These are phyloP conservation scores for Lagenidium giganteum DNA, from an alignment of 352 stramenopile species.

Conservation along the genomic window DNA sequence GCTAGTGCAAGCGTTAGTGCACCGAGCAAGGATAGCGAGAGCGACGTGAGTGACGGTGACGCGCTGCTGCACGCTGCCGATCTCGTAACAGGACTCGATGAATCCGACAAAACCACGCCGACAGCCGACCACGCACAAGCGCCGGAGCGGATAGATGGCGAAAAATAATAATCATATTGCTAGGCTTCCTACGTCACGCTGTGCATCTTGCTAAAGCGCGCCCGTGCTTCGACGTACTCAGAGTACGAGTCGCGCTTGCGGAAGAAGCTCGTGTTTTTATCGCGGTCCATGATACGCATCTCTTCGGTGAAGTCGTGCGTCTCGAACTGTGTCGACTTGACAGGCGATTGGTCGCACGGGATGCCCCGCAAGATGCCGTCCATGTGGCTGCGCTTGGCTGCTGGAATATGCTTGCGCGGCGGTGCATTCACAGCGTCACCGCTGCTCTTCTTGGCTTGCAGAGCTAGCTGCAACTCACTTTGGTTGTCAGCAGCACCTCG, in stretches of 20 bases:
- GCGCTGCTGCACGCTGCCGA: too few relatives aligned
- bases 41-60: too few relatives aligned
- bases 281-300: conserved; percentile 73
- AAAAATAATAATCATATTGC: too few relatives aligned
- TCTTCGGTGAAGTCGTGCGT: conserved; percentile 61
- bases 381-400: conserved; percentile 76
- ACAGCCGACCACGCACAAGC: too few relatives aligned
- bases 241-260: conserved; percentile 85
- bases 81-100: too few relatives aligned
- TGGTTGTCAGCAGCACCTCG: conserved; percentile 40
- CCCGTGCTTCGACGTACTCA: conserved; percentile 83
- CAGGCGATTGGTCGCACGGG: conserved; percentile 23
- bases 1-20: too few relatives aligned
- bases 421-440: conserved; percentile 5
- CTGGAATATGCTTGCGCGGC: conserved; percentile 32
- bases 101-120: too few relatives aligned
- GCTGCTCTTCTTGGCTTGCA: background rate
- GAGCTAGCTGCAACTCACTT: conserved; percentile 20
- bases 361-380: conserved; percentile 63
- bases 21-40: too few relatives aligned
- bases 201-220: conserved; percentile 88
- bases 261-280: conserved; percentile 68
- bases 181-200: conserved; percentile 59
- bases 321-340: conserved; percentile 39
- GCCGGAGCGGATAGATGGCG: too few relatives aligned